A percentile compares a stretch with the other conserved stretches of the same genome.
phyloP scores from a whole-genome alignment of 2,329 filamentous ascomycete species.

The Pseudogymnoascus sp. region DNA sequence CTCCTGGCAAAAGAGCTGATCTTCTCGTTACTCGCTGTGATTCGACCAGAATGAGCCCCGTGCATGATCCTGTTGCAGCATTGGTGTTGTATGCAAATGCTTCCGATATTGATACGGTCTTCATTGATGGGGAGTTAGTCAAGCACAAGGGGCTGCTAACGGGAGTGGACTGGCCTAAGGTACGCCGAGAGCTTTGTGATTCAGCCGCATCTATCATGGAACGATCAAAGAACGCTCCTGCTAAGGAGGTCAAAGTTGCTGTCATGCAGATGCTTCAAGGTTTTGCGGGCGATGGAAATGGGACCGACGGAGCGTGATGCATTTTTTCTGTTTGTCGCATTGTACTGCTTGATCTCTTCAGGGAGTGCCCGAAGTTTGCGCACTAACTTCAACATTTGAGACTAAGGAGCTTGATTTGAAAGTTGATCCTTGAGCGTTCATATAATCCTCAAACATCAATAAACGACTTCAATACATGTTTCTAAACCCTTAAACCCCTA shows the following conservation, averaged over 20 bases:
- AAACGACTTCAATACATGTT: not conserved
- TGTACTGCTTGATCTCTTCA: not conserved
- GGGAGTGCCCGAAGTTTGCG: not conserved
- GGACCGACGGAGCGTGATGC: not conserved
- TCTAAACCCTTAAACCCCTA: not conserved
- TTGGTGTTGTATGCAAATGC: not conserved
- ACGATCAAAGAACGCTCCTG: not conserved
- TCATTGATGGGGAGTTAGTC: not conserved
- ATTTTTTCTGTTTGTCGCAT: not conserved
- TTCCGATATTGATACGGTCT: not conserved
- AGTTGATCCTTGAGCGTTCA: not conserved
- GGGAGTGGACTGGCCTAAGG: conserved; percentile 9
- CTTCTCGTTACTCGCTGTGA: not conserved
- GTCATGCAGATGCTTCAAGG: not conserved
- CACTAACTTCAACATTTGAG: not conserved
- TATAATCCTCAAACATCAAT: not conserved
- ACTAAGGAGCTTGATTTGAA: not conserved
- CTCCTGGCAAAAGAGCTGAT: not conserved
- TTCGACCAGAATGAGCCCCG: not conserved
- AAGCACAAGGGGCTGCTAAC: not conserved
- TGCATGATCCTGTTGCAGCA: not conserved
- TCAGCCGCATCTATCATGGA: not conserved
- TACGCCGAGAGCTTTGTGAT: not conserved
- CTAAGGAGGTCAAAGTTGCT: not conserved
- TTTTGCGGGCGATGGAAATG: no score